phyloP scores from a whole-genome alignment of 306 rosid species.

The Glycine tomentella region DNA sequence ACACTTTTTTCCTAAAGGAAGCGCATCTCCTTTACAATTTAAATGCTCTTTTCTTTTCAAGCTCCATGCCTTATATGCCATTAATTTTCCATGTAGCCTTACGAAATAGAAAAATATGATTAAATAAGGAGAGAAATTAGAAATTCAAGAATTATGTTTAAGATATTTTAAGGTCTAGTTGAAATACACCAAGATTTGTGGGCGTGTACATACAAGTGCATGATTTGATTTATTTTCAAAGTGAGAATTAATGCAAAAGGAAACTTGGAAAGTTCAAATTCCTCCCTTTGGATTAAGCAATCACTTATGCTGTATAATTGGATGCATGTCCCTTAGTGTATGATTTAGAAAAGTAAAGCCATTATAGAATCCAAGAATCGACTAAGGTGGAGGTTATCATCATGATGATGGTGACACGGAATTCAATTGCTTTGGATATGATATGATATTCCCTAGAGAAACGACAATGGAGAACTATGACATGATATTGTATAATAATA shows the following conservation, averaged over 20 bases:
- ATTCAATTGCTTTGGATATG: constrained; percentile 50
- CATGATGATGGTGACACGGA: constrained; percentile 55
- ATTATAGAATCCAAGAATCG: constrained; percentile 47
- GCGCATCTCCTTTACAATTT: not conserved
- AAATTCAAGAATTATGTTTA: not conserved
- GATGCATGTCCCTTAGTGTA: constrained; percentile 51
- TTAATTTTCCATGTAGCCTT: not conserved
- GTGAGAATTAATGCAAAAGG: constrained; percentile 31
- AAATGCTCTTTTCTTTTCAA: not conserved
- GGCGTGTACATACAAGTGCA: not conserved
- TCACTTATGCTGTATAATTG: constrained; percentile 46
- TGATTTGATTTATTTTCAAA: constrained; percentile 24
- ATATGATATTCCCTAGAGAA: constrained; percentile 41
- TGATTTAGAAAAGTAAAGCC: constrained; percentile 49
- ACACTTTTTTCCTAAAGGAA: not conserved
- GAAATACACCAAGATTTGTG: not conserved
- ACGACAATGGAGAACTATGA: constrained; percentile 35
- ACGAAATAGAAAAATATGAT: not conserved
- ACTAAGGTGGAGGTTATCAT: constrained; percentile 53
- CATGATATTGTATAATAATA: not conserved
- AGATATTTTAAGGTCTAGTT: not conserved
- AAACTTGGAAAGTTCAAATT: constrained; percentile 47
- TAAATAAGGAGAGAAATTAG: not conserved
- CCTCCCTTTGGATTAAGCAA: constrained; percentile 42
- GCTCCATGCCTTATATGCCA: not conserved